Evolutionary conservation across 805 yeast genomes (phyloP).

Genomic region (Ogataea allantospora): DNA sequence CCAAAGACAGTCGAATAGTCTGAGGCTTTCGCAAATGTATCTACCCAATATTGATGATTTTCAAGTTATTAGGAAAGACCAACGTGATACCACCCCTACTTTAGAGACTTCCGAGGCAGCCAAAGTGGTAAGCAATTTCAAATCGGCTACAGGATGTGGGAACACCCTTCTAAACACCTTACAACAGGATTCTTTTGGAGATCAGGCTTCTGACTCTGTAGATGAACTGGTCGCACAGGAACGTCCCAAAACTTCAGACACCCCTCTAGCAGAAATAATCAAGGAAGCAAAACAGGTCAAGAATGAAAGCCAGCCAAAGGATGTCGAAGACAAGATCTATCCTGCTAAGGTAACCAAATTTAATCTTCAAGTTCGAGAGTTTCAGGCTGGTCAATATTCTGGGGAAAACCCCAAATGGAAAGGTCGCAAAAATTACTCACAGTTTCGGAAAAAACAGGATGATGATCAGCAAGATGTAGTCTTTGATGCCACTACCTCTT

Average conservation of each 20-base stretch:
- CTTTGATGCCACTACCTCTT: conserved; percentile 21
- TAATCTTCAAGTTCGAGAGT: conserved; percentile 1
- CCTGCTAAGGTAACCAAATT: conserved; percentile 15
- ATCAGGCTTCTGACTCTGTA: background rate
- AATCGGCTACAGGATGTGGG: background rate
- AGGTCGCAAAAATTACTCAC: conserved; percentile 17
- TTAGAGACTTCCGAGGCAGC: too few relatives aligned
- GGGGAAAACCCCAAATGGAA: conserved; percentile 16
- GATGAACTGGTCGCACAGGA: background rate
- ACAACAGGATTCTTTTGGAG: background rate
- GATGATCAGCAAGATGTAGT: conserved; percentile 12
- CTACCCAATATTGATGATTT: conserved; percentile 16
- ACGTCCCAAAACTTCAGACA: conserved; percentile 1
- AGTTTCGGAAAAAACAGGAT: conserved; percentile 13
- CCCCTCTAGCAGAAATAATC: conserved; percentile 8
- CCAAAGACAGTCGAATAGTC: background rate
- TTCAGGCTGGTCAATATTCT: conserved; percentile 6
- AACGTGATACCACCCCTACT: too few relatives aligned
- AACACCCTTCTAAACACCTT: background rate
- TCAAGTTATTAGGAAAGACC: conserved; percentile 11
- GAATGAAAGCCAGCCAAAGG: conserved; percentile 5
- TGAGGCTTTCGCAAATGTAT: conserved; percentile 12
- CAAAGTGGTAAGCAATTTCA: background rate
- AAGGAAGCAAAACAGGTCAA: conserved; percentile 13
- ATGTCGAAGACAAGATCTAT: background rate